These are phyloP conservation scores for Bryoerythrophyllum caledonicum DNA, from an alignment of 225 moss, liverwort and hornwort species.

Conservation along the genomic window DNA sequence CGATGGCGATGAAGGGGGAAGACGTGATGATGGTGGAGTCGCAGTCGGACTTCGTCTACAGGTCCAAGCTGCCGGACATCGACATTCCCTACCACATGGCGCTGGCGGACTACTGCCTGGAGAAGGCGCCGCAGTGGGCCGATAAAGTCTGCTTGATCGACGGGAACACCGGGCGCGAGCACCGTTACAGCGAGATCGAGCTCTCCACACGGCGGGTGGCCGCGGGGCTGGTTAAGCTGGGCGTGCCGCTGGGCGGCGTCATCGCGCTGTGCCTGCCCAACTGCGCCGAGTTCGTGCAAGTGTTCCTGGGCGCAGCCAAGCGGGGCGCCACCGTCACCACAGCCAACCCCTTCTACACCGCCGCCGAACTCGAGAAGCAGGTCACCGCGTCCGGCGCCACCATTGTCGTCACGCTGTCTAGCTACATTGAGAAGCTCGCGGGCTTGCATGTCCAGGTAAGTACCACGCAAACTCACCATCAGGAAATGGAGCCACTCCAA, in stretches of 20 bases:
- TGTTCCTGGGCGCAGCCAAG: conserved; percentile 55
- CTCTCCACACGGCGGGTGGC: conserved; percentile 44
- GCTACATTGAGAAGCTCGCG: conserved; percentile 54
- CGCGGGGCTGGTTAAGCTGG: conserved; percentile 50
- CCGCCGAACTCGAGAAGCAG: conserved; percentile 56
- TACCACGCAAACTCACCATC: background rate
- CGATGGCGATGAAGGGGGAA: conserved; percentile 11
- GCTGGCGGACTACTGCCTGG: conserved; percentile 55
- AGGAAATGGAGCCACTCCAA: background rate
- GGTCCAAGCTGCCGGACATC: conserved; percentile 64
- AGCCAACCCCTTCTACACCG: conserved; percentile 60
- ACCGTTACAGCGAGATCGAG: conserved; percentile 43
- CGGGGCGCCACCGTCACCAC: conserved; percentile 60
- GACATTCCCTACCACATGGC: conserved; percentile 45
- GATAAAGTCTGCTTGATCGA: conserved; percentile 57
- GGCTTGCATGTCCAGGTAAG: conserved; percentile 46
- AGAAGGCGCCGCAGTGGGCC: conserved; percentile 41
- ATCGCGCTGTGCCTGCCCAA: conserved; percentile 61
- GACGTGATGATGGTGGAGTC: background rate
- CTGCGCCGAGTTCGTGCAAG: conserved; percentile 48
- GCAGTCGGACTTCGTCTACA: conserved; percentile 33
- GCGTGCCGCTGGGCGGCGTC: conserved; percentile 50
- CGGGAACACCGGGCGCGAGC: conserved; percentile 47
- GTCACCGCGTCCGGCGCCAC: conserved; percentile 48
- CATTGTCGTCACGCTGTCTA: conserved; percentile 46